Evolutionary conservation across 331 rosid genomes (phyloP), one percentile per base, ranked within the genome.

Genomic region (Rosa hybrid): DNA sequence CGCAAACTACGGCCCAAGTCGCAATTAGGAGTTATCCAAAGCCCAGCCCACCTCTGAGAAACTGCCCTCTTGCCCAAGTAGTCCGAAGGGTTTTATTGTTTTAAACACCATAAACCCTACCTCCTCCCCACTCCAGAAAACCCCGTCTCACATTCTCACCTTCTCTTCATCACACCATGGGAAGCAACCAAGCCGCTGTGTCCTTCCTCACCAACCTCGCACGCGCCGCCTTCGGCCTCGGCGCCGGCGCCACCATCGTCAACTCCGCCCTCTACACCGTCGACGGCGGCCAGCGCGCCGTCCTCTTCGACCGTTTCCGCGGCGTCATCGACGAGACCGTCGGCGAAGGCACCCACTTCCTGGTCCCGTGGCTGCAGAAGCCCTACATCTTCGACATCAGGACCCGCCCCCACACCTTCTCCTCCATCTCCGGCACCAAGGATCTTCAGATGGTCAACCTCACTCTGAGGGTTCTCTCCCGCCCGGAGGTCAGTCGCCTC

Each of bases 401-500:
- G 6, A 94, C 98, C 8, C 83, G 93, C 3, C 97, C 98, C 41
- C 97, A 92, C 84, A 92, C 93, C 10, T 92, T 94, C 89, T 90
- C 96, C 44, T 92, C 97, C 18, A 16, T 90, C 51, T 92, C 97
- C 11, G 97, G 97, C 17, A 92, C 98, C 4, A 94, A 94, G 64
- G 98, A 94, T 20, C 93, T 94, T n/a, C 97, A 92, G 80, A 94
- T 94, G 98, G 97, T 94, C 0, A 90, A 91, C 53, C 94, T 94
- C 50, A 88, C 94, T 17, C 94, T 92, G 0, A 87, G 98, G 8
- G 87, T 94, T 10, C 94, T 94, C 27, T 90, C 97, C 11, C 95
- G 97, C 42, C 97, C 97, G 4, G 95, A 94, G 78, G 92, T 90
- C 9, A 0, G 38, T 0, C 95, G 88, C 21, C 90, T 94, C 39